Evolutionary conservation across 148 eudicot genomes (phyloP), one percentile per base, ranked within the genome.

Genomic region (Silene conica): DNA sequence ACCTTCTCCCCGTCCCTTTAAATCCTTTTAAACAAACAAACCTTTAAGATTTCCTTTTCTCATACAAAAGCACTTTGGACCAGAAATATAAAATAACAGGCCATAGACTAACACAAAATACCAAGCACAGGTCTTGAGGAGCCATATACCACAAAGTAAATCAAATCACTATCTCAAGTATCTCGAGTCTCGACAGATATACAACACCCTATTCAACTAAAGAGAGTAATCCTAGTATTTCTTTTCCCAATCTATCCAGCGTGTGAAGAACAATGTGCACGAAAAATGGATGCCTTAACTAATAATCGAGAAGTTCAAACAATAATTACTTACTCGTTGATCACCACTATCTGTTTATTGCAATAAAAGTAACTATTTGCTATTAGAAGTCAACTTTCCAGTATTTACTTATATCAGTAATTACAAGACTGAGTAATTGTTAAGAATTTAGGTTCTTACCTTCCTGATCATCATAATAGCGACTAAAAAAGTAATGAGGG

Each of bases 121-220:
- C 25, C 45, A 54, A 5, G 28, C 19, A 48, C 13, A 45, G 48
- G n/a, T 12, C 10, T 23, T 21, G 43, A 16, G 38, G 46, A 38
- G 52, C 14, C 15, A 10, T 1, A 52, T 38, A 20, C 38, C 21
- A 20, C 10, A 41, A 41, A 41, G 48, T 19, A 23, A 57, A 25
- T 65, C 52, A 52, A 65, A 19, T 56, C 5, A 45, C 66, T 57
- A 64, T 25, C 41, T 28, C 68, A 73, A 45, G 43, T 59, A 41
- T 14, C 43, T 55, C 2, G 38, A 23, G 23, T 14, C 43, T 55
- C 2, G 38, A 23, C 25, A 31, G 31, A 31, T 22, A 34, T n/a
- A 20, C 61, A 28, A 59, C 69, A 34, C 23, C 64, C 22, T 68
- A 26, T 55, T 18, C 22, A 58, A 16, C 26, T 21, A 25, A 43